A percentile compares a stretch with the other conserved stretches of the same genome.
These are phyloP conservation scores for Lunasporangiospora selenospora DNA, from an alignment of 192 early-diverging fungal genomes.

Conservation along the genomic window DNA sequence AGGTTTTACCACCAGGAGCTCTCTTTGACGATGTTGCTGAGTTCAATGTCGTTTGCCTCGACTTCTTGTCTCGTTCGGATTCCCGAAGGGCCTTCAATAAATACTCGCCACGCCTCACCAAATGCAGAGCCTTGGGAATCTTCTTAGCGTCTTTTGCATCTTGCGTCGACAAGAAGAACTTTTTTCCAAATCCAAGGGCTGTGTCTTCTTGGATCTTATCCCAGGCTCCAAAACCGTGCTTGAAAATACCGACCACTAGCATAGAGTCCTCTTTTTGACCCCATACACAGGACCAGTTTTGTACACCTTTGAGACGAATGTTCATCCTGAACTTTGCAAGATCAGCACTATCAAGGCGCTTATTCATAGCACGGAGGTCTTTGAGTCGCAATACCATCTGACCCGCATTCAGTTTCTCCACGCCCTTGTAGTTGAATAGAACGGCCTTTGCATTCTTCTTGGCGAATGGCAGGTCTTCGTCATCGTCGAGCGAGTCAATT, in stretches of 20 bases:
- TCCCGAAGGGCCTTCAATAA: constrained; percentile 86
- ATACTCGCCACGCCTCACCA: constrained; percentile 90
- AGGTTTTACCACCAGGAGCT: too few species aligned
- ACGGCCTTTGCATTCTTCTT: constrained; percentile 70
- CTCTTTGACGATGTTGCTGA: constrained; percentile 15
- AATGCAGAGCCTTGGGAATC: constrained; percentile 83
- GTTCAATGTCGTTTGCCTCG: constrained; percentile 25
- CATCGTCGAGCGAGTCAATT: constrained; percentile 40
- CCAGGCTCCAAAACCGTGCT: constrained; percentile 95
- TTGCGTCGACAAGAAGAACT: constrained; percentile 78
- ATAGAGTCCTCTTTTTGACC: constrained; percentile 92
- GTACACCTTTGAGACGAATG: constrained; percentile 80
- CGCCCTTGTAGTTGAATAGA: constrained; percentile 76
- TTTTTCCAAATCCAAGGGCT: constrained; percentile 78
- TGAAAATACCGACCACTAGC: constrained; percentile 94
- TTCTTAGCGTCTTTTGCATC: constrained; percentile 58
- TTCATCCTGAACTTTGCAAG: constrained; percentile 79
- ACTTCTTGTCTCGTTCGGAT: constrained; percentile 55
- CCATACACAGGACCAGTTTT: constrained; percentile 90
- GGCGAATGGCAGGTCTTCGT: constrained; percentile 43
- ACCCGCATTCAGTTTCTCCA: constrained; percentile 87
- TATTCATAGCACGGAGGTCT: constrained; percentile 74
- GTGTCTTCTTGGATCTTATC: constrained; percentile 82
- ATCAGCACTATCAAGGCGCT: constrained; percentile 64
- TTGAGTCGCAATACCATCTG: constrained; percentile 75